These are phyloP conservation scores for Punica granatum DNA, from an alignment of 345 rosid species.

Conservation along the genomic window DNA sequence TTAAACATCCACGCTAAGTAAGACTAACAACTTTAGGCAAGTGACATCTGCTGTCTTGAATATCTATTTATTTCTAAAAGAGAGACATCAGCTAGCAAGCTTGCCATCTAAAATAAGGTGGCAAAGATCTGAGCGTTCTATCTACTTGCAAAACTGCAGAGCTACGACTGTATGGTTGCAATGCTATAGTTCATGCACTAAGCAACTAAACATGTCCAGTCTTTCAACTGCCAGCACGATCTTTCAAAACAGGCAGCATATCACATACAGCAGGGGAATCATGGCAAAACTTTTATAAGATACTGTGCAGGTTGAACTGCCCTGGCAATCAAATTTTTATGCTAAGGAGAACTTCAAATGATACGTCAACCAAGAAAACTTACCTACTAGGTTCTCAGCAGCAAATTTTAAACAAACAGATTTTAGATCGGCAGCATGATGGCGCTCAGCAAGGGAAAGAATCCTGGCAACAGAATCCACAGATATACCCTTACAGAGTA, in stretches of 20 bases:
- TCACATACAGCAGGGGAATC: not conserved
- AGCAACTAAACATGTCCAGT: not conserved
- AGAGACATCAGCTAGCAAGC: slow-evolving; percentile 1
- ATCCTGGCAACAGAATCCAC: slow-evolving; percentile 69
- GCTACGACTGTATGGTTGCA: not conserved
- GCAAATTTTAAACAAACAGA: slow-evolving; percentile 80
- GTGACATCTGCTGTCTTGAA: not conserved
- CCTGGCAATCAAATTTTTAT: not conserved
- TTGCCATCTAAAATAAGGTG: slow-evolving; percentile 1
- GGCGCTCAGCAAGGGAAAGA: slow-evolving; percentile 71
- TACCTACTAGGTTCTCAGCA: slow-evolving; percentile 87
- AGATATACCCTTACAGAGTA: slow-evolving; percentile 74
- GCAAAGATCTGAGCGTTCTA: not conserved
- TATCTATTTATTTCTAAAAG: not conserved
- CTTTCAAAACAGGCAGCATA: not conserved
- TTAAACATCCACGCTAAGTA: not conserved
- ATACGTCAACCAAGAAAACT: slow-evolving; percentile 9
- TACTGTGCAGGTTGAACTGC: not conserved
- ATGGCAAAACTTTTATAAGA: not conserved
- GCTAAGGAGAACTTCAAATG: not conserved
- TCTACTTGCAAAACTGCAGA: not conserved
- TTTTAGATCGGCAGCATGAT: slow-evolving; percentile 70
- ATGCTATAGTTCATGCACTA: not conserved
- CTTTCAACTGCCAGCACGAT: not conserved
- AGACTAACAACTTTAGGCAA: not conserved